Evolutionary conservation across 1,139 yeast genomes (phyloP).

Genomic region (Suhomyces choctaworum): DNA sequence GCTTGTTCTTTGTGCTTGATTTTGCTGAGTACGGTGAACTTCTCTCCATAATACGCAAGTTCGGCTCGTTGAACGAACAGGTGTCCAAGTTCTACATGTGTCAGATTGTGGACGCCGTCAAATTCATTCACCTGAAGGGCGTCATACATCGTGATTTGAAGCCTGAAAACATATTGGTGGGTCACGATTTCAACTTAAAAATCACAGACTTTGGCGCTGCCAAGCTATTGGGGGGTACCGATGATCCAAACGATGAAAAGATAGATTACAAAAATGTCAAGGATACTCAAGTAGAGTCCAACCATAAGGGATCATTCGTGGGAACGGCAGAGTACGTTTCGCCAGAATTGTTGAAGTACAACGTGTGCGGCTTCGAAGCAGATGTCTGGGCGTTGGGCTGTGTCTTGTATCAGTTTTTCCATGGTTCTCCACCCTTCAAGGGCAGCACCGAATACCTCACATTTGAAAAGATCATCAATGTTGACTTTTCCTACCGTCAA

Average conservation of each 20-base stretch:
- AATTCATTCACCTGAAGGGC: constrained; percentile 79
- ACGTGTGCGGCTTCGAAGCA: constrained; percentile 80
- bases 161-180: constrained; percentile 89
- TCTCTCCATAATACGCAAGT: constrained; percentile 57
- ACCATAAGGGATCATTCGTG: constrained; percentile 74
- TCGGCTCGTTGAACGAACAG: constrained; percentile 56
- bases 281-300: constrained; percentile 12
- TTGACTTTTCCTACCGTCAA: constrained; percentile 80
- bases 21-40: constrained; percentile 82
- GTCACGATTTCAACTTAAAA: constrained; percentile 75
- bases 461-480: constrained; percentile 85
- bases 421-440: constrained; percentile 95
- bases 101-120: constrained; percentile 85
- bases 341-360: constrained; percentile 85
- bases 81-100: constrained; percentile 54
- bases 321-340: constrained; percentile 73
- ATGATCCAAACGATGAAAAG: constrained; percentile 32
- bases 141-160: constrained; percentile 92
- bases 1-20: constrained; percentile 71
- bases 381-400: constrained; percentile 99
- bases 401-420: constrained; percentile 86
- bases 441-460: constrained; percentile 94
- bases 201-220: constrained; percentile 99
- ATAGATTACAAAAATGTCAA: constrained; percentile 38
- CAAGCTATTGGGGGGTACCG: constrained; percentile 58